These are phyloP conservation scores for Isatis lusitanica DNA, from an alignment of 441 rosid species.

Conservation along the genomic window DNA sequence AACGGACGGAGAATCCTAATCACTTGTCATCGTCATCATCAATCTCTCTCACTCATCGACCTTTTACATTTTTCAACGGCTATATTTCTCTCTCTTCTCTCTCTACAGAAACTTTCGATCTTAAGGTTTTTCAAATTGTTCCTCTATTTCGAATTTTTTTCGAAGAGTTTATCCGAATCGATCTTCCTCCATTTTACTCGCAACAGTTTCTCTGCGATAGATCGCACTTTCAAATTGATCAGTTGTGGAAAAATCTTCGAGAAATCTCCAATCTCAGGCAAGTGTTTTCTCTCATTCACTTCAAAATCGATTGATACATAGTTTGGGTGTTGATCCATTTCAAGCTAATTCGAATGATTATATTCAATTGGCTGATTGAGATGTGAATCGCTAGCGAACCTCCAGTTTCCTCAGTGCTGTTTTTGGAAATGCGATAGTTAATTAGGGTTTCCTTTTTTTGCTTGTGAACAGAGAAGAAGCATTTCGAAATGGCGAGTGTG, in stretches of 20 bases:
- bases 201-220: not conserved
- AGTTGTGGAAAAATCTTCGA: constrained; percentile 18
- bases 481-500: constrained; percentile 45
- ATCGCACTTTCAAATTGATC: constrained; percentile 5
- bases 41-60: constrained; percentile 13
- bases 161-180: not conserved
- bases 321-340: not conserved
- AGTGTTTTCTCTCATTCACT: constrained; percentile 11
- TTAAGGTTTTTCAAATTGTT: constrained; percentile 28
- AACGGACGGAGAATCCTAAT: constrained; percentile 22
- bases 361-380: not conserved
- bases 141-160: not conserved
- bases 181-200: constrained; percentile 12
- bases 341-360: not conserved
- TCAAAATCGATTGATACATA: not conserved
- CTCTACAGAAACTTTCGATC: constrained; percentile 27
- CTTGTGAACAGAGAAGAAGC: constrained; percentile 12
- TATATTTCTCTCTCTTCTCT: constrained; percentile 26
- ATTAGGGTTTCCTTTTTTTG: not conserved
- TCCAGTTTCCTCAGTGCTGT: not conserved
- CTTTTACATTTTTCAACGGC: constrained; percentile 42
- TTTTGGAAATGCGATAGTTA: not conserved
- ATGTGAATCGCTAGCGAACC: not conserved
- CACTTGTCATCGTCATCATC: constrained; percentile 7
- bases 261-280: constrained; percentile 28